phyloP scores from a whole-genome alignment of 257 asterid species.

The Nicotiana obtusifolia region DNA sequence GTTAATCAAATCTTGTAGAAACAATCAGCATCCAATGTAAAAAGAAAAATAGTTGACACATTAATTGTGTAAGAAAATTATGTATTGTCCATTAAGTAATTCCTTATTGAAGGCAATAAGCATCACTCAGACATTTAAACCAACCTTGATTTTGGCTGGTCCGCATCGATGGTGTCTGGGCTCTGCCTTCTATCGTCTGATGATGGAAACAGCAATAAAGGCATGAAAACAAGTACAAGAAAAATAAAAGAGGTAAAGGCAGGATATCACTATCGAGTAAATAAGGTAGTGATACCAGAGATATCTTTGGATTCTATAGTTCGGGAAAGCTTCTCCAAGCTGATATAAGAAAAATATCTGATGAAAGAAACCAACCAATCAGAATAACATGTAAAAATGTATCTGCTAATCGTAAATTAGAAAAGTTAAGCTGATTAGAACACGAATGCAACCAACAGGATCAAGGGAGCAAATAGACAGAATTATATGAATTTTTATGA shows the following conservation, averaged over 20 bases:
- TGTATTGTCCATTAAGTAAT: neutral
- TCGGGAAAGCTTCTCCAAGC: slow-evolving; percentile 63
- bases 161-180: slow-evolving; percentile 21
- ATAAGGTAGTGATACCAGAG: slow-evolving; percentile 12
- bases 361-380: neutral
- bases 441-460: neutral
- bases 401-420: neutral
- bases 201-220: neutral
- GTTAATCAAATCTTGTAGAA: neutral
- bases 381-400: neutral
- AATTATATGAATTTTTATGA: neutral
- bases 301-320: slow-evolving; percentile 47
- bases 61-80: neutral
- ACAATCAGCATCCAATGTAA: neutral
- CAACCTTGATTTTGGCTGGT: slow-evolving; percentile 47
- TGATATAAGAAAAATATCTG: slow-evolving; percentile 77
- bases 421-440: neutral
- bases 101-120: neutral
- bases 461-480: neutral
- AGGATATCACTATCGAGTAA: neutral
- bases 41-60: neutral
- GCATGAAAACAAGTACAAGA: neutral
- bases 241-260: neutral
- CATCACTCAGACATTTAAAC: slow-evolving; percentile 1
- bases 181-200: slow-evolving; percentile 34